These are phyloP conservation scores for Phaffomyces thermotolerans DNA, from an alignment of 805 yeast species.

Conservation along the genomic window DNA sequence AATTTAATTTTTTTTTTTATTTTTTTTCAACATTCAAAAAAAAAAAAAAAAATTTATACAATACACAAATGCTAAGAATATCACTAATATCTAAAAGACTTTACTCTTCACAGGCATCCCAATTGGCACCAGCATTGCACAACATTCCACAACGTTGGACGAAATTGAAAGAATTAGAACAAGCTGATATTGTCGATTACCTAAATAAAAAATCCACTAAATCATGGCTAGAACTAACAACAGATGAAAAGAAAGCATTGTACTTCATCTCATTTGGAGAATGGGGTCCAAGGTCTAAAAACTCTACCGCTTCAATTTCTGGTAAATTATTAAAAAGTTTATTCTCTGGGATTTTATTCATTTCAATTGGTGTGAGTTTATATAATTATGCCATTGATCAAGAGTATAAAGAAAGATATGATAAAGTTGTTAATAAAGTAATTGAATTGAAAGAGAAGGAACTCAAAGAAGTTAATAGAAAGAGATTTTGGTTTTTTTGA, in stretches of 20 bases:
- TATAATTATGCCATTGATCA: conserved; percentile 17
- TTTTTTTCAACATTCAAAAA: too few relatives aligned
- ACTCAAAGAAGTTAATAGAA: conserved; percentile 1
- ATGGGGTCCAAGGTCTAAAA: conserved; percentile 30
- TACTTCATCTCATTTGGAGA: conserved; percentile 32
- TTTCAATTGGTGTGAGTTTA: conserved; percentile 15
- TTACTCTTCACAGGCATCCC: conserved; percentile 1
- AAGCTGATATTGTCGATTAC: conserved; percentile 31
- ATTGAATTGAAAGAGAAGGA: conserved; percentile 1
- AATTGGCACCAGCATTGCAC: conserved; percentile 23
- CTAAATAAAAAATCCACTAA: conserved; percentile 26
- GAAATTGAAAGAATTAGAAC: conserved; percentile 25
- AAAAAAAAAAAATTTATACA: too few relatives aligned
- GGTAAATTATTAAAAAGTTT: conserved; percentile 13
- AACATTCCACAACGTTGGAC: conserved; percentile 26
- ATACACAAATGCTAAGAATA: too few relatives aligned
- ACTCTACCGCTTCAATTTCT: conserved; percentile 6
- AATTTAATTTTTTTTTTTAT: neutral
- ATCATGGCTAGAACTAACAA: conserved; percentile 26
- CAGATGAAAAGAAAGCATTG: conserved; percentile 24
- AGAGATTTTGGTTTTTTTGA: conserved; percentile 1
- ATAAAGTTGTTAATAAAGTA: conserved; percentile 4
- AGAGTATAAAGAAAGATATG: conserved; percentile 12
- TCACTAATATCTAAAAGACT: neutral
- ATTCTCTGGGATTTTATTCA: conserved; percentile 13